Conservation (phyloP, 1,284 basidiomycete genomes). For the Trametes pubescens region DNA sequence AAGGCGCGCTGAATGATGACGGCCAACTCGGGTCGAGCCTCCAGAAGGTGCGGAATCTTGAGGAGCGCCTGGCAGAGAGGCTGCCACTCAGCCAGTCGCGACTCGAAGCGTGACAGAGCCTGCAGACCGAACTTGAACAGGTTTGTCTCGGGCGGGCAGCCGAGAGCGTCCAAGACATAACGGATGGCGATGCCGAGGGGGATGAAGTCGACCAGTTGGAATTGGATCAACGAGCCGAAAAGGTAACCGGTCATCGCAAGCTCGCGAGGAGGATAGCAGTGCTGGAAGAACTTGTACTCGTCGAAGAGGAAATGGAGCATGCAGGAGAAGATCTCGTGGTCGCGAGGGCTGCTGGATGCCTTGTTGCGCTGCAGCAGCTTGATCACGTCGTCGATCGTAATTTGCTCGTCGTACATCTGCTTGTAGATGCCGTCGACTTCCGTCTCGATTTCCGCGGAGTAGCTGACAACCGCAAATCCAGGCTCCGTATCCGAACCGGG, state of each 20-base stretch:
- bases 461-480: constrained; percentile 90
- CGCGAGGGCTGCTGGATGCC: constrained; percentile 82
- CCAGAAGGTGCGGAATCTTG: constrained; percentile 87
- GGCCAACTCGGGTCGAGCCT: constrained; percentile 89
- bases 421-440: constrained; percentile 98
- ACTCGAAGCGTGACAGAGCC: constrained; percentile 90
- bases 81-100: constrained; percentile 92
- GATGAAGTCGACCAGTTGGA: constrained; percentile 93
- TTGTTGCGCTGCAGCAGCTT: constrained; percentile 87
- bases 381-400: constrained; percentile 95
- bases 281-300: constrained; percentile 99
- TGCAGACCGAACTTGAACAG: constrained; percentile 97
- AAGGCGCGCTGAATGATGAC: constrained; percentile 79
- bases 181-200: constrained; percentile 97
- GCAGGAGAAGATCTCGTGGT: constrained; percentile 98
- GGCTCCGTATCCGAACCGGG: constrained; percentile 92
- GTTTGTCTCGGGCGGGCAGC: constrained; percentile 89
- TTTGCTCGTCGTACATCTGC: constrained; percentile 96
- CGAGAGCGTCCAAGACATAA: constrained; percentile 95
- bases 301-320: constrained; percentile 99
- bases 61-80: constrained; percentile 92
- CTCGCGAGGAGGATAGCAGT: constrained; percentile 93
- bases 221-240: constrained; percentile 96
- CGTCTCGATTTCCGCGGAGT: constrained; percentile 88
- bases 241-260: constrained; percentile 96